Conservation (phyloP, 768 basidiomycete species). For the Plicaturopsis crispa region DNA sequence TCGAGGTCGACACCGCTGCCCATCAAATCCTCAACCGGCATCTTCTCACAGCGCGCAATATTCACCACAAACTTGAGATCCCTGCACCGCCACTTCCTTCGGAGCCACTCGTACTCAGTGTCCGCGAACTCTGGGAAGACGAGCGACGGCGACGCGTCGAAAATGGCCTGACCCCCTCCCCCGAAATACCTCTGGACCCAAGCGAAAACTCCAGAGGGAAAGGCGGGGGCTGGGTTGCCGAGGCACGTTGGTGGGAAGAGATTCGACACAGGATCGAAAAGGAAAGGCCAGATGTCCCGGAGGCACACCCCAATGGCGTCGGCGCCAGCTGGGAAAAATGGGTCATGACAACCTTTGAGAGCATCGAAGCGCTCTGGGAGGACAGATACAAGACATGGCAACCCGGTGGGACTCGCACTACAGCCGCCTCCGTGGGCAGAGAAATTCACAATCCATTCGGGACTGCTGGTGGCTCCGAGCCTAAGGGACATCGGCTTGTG, state of each 20-base stretch:
- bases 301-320: conserved; percentile 13
- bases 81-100: conserved; percentile 40
- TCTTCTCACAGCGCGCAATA: conserved; percentile 49
- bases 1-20: conserved; percentile 81
- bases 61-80: conserved; percentile 61
- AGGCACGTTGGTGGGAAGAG: conserved; percentile 71
- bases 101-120: conserved; percentile 78
- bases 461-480: conserved; percentile 11
- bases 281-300: conserved; percentile 24
- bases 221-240: conserved; percentile 62
- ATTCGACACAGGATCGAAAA: conserved; percentile 53
- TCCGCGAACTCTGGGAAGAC: conserved; percentile 95
- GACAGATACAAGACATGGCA: conserved; percentile 50
- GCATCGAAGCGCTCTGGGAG: conserved; percentile 83
- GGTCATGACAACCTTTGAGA: conserved; percentile 88
- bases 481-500: conserved; percentile 11
- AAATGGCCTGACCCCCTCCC: conserved; percentile 65
- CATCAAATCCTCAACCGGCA: conserved; percentile 85
- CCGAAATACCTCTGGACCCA: conserved; percentile 62
- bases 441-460: no score
- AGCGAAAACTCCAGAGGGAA: conserved; percentile 53
- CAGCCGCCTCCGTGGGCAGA: not conserved
- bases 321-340: conserved; percentile 54
- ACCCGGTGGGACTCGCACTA: conserved; percentile 10
- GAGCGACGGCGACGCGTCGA: conserved; percentile 69